Percentiles rank a stretch among this genome's conserved stretches.
Evolutionary conservation across 106 monocot species (phyloP).

Genomic region (Dendrobium huoshanense): DNA sequence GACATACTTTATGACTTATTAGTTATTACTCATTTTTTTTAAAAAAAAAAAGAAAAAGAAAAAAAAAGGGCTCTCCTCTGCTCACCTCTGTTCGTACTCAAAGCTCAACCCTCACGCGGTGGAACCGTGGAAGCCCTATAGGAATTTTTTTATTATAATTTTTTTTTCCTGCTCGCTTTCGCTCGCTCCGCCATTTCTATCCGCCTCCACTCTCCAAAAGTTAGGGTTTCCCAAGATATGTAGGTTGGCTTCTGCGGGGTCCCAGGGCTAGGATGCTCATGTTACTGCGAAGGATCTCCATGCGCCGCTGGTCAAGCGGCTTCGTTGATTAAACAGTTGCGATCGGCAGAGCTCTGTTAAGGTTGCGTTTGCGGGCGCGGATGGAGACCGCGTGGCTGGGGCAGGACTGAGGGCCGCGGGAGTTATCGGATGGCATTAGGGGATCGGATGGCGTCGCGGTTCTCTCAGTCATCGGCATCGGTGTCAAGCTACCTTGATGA

Average conservation of each 20-base stretch:
- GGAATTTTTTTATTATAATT: neutral
- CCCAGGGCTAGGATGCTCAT: neutral
- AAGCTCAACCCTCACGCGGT: neutral
- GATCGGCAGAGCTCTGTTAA: neutral
- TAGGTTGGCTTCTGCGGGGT: neutral
- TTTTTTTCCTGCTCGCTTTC: neutral
- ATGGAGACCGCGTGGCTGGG: neutral
- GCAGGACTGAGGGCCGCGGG: neutral
- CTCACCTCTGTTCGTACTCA: neutral
- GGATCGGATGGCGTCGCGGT: constrained; percentile 22
- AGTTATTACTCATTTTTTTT: too few relatives aligned
- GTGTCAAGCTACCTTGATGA: constrained; percentile 28
- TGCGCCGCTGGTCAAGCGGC: constrained; percentile 7
- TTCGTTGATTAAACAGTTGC: neutral
- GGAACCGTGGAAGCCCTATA: neutral
- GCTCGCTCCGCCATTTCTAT: constrained; percentile 1
- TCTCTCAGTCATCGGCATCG: constrained; percentile 27
- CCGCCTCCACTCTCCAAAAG: constrained; percentile 3
- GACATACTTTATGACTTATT: too few relatives aligned
- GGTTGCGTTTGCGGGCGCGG: neutral
- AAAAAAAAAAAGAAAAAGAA: too few relatives aligned
- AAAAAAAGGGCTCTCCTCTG: too few relatives aligned
- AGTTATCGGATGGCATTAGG: constrained; percentile 8
- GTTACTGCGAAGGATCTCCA: constrained; percentile 5
- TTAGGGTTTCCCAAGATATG: constrained; percentile 4